Base-by-base conservation (phyloP, 306 rosid genomes). In the Spatholobus suberectus region DNA sequence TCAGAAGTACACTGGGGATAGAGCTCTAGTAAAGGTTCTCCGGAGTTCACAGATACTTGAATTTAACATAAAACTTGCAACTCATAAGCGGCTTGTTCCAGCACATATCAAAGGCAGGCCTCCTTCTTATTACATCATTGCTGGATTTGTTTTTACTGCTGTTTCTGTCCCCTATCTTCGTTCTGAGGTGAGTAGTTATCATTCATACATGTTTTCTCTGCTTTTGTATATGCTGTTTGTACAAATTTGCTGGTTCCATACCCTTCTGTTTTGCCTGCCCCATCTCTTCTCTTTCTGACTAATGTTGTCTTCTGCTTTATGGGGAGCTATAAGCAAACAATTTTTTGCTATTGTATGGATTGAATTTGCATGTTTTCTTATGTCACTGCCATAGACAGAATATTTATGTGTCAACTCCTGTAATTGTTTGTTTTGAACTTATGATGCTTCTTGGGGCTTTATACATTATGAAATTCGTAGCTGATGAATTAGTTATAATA, bases 81-180 rank as follows among this genome's bases (percentile, higher is more conserved):
- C 90, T 79, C 93, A 94, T 86, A 92, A 87, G 85, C 84, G 92
- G 51, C 91, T 94, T 69, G 85, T 94, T 75, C 97, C 97, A 38
- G 93, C 95, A 41, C 97, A 92, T 81, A 94, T 82, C 83, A 92
- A 85, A 82, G 93, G 98, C 86, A 88, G 69, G 67, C 97, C 95
- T 70, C 98, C 98, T 70, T 94, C 98, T n/a, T 94, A 94, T 75
- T 94, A 90, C 84, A 92, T 94, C 63, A 84, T 94, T 79, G 98
- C 94, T 62, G 98, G 98, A 79, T 92, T 94, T 84, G 98, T 94
- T 49, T 94, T 94, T 63, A 79, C 90, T 18, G 77, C 90, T 34
- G 93, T 94, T 24, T 94, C 97, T 7, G 95, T 92, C 65, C 98
- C 98, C 8, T 94, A 94, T 86, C 97, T 92, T 46, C 93, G 97